phyloP scores from a whole-genome alignment of 352 stramenopile genomes.

The Paralagenidium karlingii region DNA sequence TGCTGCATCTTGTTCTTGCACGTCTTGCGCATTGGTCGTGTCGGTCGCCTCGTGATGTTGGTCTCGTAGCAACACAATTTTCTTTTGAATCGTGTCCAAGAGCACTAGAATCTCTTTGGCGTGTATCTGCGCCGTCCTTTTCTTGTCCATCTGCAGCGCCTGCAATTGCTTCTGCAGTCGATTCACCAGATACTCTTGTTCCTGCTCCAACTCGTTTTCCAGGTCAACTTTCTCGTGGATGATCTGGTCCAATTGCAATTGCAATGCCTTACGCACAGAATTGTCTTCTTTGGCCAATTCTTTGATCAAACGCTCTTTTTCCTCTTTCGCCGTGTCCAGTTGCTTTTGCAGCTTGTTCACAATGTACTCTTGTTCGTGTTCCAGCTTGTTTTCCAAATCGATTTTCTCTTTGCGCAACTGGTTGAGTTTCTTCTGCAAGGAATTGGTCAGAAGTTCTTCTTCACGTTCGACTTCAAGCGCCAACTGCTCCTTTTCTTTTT shows the following conservation, averaged over 20 bases:
- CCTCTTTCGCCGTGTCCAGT: slow-evolving; percentile 45
- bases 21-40: too few species aligned
- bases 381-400: slow-evolving; percentile 86
- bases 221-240: slow-evolving; percentile 73
- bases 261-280: slow-evolving; percentile 40
- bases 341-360: slow-evolving; percentile 86
- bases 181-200: slow-evolving; percentile 83
- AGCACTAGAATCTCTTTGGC: slow-evolving; percentile 58
- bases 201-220: slow-evolving; percentile 80
- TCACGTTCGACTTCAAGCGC: slow-evolving; percentile 82
- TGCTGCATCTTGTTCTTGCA: too few species aligned
- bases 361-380: slow-evolving; percentile 87
- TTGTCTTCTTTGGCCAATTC: slow-evolving; percentile 62
- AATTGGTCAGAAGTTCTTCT: slow-evolving; percentile 86
- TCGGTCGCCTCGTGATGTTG: too few species aligned
- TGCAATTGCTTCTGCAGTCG: slow-evolving; percentile 73
- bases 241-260: slow-evolving; percentile 73
- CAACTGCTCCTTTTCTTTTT: slow-evolving; percentile 83
- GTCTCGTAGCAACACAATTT: too few species aligned
- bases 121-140: slow-evolving; percentile 58
- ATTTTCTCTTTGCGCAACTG: slow-evolving; percentile 82
- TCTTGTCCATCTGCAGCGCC: slow-evolving; percentile 48
- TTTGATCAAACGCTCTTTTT: slow-evolving; percentile 55
- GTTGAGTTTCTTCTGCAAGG: slow-evolving; percentile 81
- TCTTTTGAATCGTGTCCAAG: too few species aligned